phyloP scores from a whole-genome alignment of 805 yeast species.

The Lachancea sp. region DNA sequence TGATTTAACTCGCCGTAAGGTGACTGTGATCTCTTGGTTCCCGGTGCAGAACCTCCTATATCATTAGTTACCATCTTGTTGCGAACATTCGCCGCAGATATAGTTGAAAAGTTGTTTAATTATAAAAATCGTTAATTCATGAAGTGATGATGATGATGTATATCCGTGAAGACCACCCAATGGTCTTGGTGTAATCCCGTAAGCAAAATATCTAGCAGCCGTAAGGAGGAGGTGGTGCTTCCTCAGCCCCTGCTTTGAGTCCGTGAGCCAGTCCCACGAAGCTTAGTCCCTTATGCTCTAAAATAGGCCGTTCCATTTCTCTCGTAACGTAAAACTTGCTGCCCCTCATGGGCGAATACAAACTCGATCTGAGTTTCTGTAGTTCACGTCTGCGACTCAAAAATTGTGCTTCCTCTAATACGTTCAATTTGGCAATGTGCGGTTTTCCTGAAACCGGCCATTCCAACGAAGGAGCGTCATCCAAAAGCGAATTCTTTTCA shows the following conservation, averaged over 20 bases:
- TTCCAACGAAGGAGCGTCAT: constrained; percentile 1
- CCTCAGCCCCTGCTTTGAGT: constrained; percentile 26
- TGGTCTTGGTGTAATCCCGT: not conserved
- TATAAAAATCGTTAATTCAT: constrained; percentile 6
- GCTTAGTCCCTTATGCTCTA: constrained; percentile 19
- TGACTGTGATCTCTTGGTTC: no score
- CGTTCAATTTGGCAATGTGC: not conserved
- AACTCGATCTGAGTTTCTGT: constrained; percentile 16
- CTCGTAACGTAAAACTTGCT: constrained; percentile 11
- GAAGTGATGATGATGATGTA: not conserved
- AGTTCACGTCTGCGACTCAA: constrained; percentile 11
- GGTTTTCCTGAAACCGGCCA: not conserved
- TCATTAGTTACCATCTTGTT: no score
- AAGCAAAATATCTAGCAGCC: not conserved
- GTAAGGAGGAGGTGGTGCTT: constrained; percentile 28
- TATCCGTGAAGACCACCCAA: constrained; percentile 1
- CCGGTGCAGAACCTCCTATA: no score
- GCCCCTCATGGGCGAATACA: constrained; percentile 18
- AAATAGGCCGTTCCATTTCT: constrained; percentile 12
- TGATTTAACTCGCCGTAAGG: no score
- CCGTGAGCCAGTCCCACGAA: constrained; percentile 20
- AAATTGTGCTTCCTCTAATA: constrained; percentile 7
- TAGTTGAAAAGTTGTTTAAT: not conserved
- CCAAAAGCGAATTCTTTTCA: not conserved
- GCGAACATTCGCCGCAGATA: not conserved